Base-by-base conservation (phyloP, 306 rosid genomes). In the Prunus mira region DNA sequence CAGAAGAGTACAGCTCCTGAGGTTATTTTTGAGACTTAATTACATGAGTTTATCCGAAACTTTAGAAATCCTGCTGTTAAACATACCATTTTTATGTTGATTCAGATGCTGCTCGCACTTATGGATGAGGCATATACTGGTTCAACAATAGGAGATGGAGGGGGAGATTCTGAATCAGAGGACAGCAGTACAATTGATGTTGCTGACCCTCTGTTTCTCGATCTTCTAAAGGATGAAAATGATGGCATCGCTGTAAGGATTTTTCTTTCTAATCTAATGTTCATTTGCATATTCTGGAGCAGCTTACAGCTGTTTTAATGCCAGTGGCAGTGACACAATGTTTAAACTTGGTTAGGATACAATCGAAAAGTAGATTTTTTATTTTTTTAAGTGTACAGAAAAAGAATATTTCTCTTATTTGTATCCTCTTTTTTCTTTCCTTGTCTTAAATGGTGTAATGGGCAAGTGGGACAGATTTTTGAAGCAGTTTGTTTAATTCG, bases 111-210 rank as follows among this genome's bases (percentile, higher is more conserved):
- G 77, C 97, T 95, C 65, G 98, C 97, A 63, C 95, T 95, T 61
- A 95, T 95, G 98, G 98, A 95, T 84, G 98, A 95, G 84, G 98
- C 97, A 60, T 95, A 95, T 83, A 92, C 98, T 24, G 98, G 98
- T 82, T 92, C 97, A 69, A 92, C 93, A 46, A 92, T 95, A 28
- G 98, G 88, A 80, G 97, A 89, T 86, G 97, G 92, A 34, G 97
- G 93, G 50, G 97, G 92, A 77, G 97, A 92, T 84, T 95, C 91
- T 65, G 98, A 90, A 84, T 90, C 88, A 65, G 98, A 92, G 84
- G 97, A 89, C 72, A 92, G 78, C 85, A 84, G 71, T 79, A 82
- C 90, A 45, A 87, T 92, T 28, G 97, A 95, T 80, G 97, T 85
- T 45, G 88, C 88, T 68, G 95, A 89, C 85, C 91, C 98, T 80